Base-by-base conservation (phyloP, 176 grass and related monocot species). In the Oryza glumipatula region DNA sequence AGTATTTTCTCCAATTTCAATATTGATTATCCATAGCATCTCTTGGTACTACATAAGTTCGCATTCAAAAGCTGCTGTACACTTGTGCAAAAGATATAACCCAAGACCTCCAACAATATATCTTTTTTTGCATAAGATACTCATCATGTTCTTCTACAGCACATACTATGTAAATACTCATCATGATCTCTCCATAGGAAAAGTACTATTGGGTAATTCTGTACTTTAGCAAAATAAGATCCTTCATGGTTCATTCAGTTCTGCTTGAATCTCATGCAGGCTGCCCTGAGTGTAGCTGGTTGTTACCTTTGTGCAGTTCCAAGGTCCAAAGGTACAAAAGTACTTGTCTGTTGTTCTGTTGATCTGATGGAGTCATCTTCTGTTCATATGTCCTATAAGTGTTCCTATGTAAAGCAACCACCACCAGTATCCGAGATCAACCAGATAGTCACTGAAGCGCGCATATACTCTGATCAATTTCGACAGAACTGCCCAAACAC, bases 291-390 rank as follows among this genome's bases (percentile, higher is more conserved):
- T 33, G 88, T 87, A 69, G 90, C 95, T 92, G 95, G 95, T 77
- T 95, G 95, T 89, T 88, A 87, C 68, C 86, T 98, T 78, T 93
- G 79, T 43, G 87, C 93, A 87, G 89, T 81, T 83, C 95, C 95
- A 46, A 91, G 51, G 88, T 95, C 92, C 61, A 98, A 95, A 91
- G 93, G 95, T 76, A 89, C 80, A 88, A 95, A 95, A 90, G 73
- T 98, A 64, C 63, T 93, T 21, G 72, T 98, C 63, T 95, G 92
- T 89, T 98, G 72, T 93, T 93, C 80, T 78, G 82, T 81, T 82
- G 88, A 91, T 48, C 88, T 80, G 46, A 88, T 79, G 66, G 76
- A 91, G 38, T 79, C 87, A 88, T 89, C 82, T 72, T 84, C 71
- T 54, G 74, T 77, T 66, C 82, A 81, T 33, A 71, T 77, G 26